Percentiles rank a stretch among this genome's conserved stretches.
Conservation (phyloP, 495 filamentous ascomycete species). For the Symbiotaphrina buchneri region DNA sequence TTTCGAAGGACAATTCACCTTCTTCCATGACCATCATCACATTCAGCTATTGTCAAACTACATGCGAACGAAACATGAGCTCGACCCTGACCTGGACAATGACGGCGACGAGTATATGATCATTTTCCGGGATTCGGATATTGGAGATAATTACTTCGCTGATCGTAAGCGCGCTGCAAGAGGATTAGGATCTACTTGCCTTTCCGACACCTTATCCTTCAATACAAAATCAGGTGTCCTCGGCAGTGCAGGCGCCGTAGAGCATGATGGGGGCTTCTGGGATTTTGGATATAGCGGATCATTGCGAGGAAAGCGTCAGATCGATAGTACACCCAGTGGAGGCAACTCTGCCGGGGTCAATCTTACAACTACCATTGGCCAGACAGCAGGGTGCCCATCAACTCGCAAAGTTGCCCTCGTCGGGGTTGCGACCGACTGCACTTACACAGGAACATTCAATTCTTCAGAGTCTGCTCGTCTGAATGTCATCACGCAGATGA, state of each 20-base stretch:
- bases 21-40: conserved; percentile 68
- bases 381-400: conserved; percentile 58
- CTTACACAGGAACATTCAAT: conserved; percentile 50
- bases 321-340: conserved; percentile 25
- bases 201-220: conserved; percentile 44
- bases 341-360: conserved; percentile 77
- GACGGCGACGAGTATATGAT: conserved; percentile 63
- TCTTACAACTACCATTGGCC: conserved; percentile 57
- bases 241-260: conserved; percentile 24
- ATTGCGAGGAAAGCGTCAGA: conserved; percentile 31
- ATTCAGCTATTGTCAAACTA: conserved; percentile 60
- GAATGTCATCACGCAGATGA: conserved; percentile 69
- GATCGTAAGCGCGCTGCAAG: conserved; percentile 28
- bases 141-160: conserved; percentile 19
- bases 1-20: conserved; percentile 78
- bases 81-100: conserved; percentile 47
- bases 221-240: conserved; percentile 45
- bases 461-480: conserved; percentile 29
- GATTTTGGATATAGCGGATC: conserved; percentile 28
- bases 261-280: conserved; percentile 21
- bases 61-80: conserved; percentile 40
- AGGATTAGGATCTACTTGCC: conserved; percentile 23
- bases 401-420: conserved; percentile 79
- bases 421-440: conserved; percentile 84
- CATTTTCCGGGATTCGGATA: conserved; percentile 78